Evolutionary conservation across 179 eudicot species (phyloP).

Genomic region (Silene noctiflora): DNA sequence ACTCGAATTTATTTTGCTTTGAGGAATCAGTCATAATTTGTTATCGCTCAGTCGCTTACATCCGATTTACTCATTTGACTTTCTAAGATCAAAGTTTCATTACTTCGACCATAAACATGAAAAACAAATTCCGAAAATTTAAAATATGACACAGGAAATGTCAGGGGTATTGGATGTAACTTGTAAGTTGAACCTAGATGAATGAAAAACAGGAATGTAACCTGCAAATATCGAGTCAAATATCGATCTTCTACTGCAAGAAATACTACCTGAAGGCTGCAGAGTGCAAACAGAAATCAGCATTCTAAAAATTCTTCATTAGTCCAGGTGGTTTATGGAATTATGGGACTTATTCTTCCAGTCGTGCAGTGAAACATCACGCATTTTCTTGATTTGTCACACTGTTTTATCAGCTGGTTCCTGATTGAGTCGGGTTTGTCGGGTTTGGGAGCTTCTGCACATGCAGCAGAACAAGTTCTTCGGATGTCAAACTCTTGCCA

Average conservation of each 20-base stretch:
- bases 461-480: slow-evolving; percentile 33
- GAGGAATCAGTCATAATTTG: too few species aligned
- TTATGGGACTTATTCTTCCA: slow-evolving; percentile 31
- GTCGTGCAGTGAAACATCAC: slow-evolving; percentile 32
- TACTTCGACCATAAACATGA: too few species aligned
- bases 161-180: slow-evolving; percentile 30
- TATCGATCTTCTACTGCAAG: slow-evolving; percentile 28
- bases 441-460: slow-evolving; percentile 35
- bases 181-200: slow-evolving; percentile 36
- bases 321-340: slow-evolving; percentile 26
- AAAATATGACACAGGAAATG: slow-evolving; percentile 17
- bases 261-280: slow-evolving; percentile 37
- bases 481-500: too few species aligned
- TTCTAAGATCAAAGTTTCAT: too few species aligned
- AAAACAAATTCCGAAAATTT: too few species aligned
- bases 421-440: slow-evolving; percentile 28
- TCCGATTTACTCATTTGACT: too few species aligned
- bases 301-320: slow-evolving; percentile 28
- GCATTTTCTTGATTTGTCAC: slow-evolving; percentile 15
- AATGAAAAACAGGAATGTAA: slow-evolving; percentile 35
- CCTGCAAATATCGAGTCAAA: slow-evolving; percentile 37
- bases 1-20: too few species aligned
- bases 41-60: too few species aligned
- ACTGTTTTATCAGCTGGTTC: slow-evolving; percentile 35
- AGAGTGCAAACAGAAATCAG: slow-evolving; percentile 31